Evolutionary conservation across 176 grass and related monocot species (phyloP), one percentile per base, ranked within the genome.

Genomic region (Alloteropsis semialata): DNA sequence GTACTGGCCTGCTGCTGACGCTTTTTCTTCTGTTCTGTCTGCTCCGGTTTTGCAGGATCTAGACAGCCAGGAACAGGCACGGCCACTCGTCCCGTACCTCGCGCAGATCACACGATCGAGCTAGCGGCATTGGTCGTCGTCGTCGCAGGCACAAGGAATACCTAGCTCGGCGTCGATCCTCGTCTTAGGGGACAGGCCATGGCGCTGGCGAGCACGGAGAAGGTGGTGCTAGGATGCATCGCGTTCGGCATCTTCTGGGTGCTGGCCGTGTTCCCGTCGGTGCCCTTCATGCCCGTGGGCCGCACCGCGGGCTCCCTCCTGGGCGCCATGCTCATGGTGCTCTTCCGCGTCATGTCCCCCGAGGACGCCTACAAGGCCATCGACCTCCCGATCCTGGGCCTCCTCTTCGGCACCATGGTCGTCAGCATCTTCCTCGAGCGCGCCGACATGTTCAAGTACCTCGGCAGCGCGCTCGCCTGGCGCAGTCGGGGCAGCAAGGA

Each of bases 351-450:
- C 5, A 96, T 94, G 54, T 85, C 91, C 0, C 92, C 96, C 3
- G 77, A 94, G 37, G 61, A 99, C 3, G 96, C 96, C 5, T 99
- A 92, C 88, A 57, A 44, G 1, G 90, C 96, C 57, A 88, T 99
- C 46, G 93, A 99, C 88, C 96, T 99, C 43, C 96, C 96, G 4
- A 99, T 99, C 83, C 74, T 99, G 13, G 96, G 93, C 72, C 96
- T 99, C 50, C 90, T 99, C 51, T 99, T 99, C 78, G 91, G 93
- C 76, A 99, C 93, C 79, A 99, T 99, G 96, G 93, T 99, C 0
- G 96, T 99, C 0, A 89, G 85, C 78, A 89, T 93, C 85, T 99
- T 91, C 88, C 93, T 99, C 0, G 96, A 99, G 88, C 87, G 96
- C 44, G 96, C 96, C 49, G 96, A 96, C 87, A 93, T 99, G 93